Evolutionary conservation across 371 early-diverging fungal species (phyloP), one percentile per base, ranked within the genome.

Genomic region (Mucor lusitanicus): DNA sequence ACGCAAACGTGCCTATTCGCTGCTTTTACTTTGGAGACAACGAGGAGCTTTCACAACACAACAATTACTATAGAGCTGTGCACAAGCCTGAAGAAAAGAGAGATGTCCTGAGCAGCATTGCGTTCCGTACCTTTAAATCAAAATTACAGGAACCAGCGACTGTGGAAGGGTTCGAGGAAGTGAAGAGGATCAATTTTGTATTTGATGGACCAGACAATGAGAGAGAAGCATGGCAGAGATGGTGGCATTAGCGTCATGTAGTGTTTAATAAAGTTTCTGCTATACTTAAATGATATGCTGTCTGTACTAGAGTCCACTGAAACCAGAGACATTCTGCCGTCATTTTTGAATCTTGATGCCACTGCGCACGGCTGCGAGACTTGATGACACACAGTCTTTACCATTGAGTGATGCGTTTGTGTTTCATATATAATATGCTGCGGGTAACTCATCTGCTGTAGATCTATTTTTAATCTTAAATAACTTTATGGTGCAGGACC

Each of bases 31-130:
- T 96, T 71, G 75, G 72, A 25, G 84, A 87, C 13, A 67, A 85
- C 33, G 80, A 84, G 55, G 85, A 88, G 3, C 72, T 95, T 28
- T 88, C 92, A 1, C 70, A 75, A 17, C 97, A 97, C 79, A 94
- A 95, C 76, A 92, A 94, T 71, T 72, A 73, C 33, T 94, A 86
- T 61, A 79, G 95, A 33, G 86, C 84, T 0, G 25, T 75, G 7
- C 46, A 71, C 61, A 70, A 50, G n/a, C 37, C 40, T 6, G 28
- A 65, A 27, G 65, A 58, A 39, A 61, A 64, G 17, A 61, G 83
- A 3, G 80, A 80, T 23, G 62, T 80, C 8, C 46, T 89, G 5
- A 79, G 90, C 19, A 74, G 71, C 9, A 83, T 93, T 63, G 94
- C 82, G 3, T 91, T 85, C 67, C 64, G 77, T 4, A 72, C 72